Percentiles rank a stretch among this genome's conserved stretches.
phyloP scores from a whole-genome alignment of 1,284 basidiomycete species.

The Microbotryum saponariae region DNA sequence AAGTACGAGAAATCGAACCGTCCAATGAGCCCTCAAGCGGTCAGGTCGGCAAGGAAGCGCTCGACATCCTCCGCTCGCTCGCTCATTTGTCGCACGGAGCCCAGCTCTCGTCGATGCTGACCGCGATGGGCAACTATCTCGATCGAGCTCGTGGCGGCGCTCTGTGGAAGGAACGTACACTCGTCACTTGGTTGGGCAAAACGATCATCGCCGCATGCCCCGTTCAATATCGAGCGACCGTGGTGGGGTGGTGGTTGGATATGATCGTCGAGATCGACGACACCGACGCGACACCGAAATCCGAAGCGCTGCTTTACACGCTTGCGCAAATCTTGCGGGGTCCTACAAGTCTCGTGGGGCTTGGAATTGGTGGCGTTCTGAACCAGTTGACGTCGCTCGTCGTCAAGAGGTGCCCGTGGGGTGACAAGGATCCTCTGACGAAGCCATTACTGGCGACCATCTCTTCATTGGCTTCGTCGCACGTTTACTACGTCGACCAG shows the following conservation, averaged over 20 bases:
- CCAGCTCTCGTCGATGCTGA: conserved; percentile 66
- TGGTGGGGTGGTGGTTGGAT: conserved; percentile 79
- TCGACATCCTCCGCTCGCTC: conserved; percentile 65
- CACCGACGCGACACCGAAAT: conserved; percentile 48
- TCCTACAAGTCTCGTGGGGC: conserved; percentile 14
- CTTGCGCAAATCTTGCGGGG: conserved; percentile 61
- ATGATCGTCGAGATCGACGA: conserved; percentile 65
- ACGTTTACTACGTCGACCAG: conserved; percentile 94
- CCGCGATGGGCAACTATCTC: conserved; percentile 60
- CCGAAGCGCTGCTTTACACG: conserved; percentile 63
- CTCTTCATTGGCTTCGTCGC: conserved; percentile 66
- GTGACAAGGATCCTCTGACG: conserved; percentile 61
- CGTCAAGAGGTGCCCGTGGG: conserved; percentile 54
- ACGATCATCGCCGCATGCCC: conserved; percentile 73
- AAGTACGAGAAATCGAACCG: conserved; percentile 78
- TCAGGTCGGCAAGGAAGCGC: conserved; percentile 66
- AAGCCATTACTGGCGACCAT: conserved; percentile 69
- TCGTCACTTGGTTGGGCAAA: conserved; percentile 61
- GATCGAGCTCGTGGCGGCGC: conserved; percentile 48
- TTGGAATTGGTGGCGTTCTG: conserved; percentile 16
- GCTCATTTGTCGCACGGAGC: conserved; percentile 66
- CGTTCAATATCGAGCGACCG: conserved; percentile 79
- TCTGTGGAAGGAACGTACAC: conserved; percentile 70
- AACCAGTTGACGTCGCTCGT: conserved; percentile 15
- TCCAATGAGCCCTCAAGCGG: conserved; percentile 58